phyloP scores from a whole-genome alignment of 352 stramenopile species.

The Phytopythium aichiense region DNA sequence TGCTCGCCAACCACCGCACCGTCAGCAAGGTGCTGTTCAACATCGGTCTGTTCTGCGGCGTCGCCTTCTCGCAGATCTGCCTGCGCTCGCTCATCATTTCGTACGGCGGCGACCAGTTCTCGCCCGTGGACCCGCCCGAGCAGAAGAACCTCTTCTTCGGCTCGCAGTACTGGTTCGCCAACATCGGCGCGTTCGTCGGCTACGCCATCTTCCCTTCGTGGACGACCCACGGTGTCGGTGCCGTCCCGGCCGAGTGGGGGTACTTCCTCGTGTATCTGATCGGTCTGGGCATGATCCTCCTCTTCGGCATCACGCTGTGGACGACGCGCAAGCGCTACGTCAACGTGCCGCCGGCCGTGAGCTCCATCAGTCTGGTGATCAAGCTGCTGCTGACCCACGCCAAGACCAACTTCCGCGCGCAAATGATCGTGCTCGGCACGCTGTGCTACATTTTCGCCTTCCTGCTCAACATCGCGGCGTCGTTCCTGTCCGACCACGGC shows the following conservation, averaged over 20 bases:
- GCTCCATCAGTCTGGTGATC: conserved; percentile 38
- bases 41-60: conserved; percentile 35
- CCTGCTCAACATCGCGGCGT: conserved; percentile 39
- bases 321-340: conserved; percentile 37
- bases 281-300: conserved; percentile 27
- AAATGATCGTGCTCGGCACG: conserved; percentile 25
- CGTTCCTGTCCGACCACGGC: conserved; percentile 35
- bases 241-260: conserved; percentile 55
- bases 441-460: conserved; percentile 27
- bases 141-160: conserved; percentile 68
- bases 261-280: conserved; percentile 74
- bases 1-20: conserved; percentile 16
- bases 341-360: conserved; percentile 22
- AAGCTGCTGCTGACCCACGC: conserved; percentile 19
- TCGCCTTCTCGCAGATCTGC: conserved; percentile 33
- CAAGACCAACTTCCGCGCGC: conserved; percentile 16
- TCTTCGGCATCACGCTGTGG: conserved; percentile 31
- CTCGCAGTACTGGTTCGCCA: conserved; percentile 75
- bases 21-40: conserved; percentile 27
- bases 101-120: conserved; percentile 53
- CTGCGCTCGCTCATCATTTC: conserved; percentile 59
- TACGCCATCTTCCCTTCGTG: conserved; percentile 70
- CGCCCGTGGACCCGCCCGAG: conserved; percentile 23
- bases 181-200: conserved; percentile 58
- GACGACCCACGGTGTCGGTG: conserved; percentile 52